phyloP scores from a whole-genome alignment of 2,329 filamentous ascomycete genomes.

The Fusarium tuaranense region DNA sequence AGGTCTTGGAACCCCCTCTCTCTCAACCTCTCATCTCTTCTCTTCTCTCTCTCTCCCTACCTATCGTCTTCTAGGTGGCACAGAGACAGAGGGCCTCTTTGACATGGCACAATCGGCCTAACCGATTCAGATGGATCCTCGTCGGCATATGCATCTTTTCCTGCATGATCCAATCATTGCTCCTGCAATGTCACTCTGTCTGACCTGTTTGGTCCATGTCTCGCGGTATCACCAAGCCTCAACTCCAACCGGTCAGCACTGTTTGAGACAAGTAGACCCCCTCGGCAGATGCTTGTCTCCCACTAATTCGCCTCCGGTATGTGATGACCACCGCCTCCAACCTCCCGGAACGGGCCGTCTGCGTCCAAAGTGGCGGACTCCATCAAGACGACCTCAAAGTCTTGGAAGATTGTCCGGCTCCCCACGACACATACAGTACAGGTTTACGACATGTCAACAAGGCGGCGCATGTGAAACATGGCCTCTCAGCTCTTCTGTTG shows the following conservation, averaged over 20 bases:
- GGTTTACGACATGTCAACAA: not conserved
- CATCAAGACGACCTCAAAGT: not conserved
- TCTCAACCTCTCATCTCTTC: not conserved
- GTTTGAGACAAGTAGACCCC: conserved; percentile 12
- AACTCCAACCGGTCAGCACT: conserved; percentile 24
- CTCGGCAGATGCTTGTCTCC: conserved; percentile 13
- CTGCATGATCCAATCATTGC: conserved; percentile 13
- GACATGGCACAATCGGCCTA: not conserved
- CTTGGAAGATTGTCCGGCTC: not conserved
- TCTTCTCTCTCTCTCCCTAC: not conserved
- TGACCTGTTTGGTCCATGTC: not conserved
- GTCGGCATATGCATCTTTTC: not conserved
- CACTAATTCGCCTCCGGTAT: conserved; percentile 11
- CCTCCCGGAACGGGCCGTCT: conserved; percentile 33
- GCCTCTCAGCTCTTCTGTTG: conserved; percentile 2
- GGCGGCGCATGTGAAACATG: conserved; percentile 19
- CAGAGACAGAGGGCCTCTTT: not conserved
- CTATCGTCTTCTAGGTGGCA: not conserved
- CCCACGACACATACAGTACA: not conserved
- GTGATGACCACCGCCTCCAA: conserved; percentile 8
- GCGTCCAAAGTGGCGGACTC: conserved; percentile 1
- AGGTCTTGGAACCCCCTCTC: not conserved
- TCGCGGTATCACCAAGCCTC: not conserved
- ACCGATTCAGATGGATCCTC: not conserved
- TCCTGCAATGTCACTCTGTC: not conserved